Conservation (phyloP, 371 early-diverging fungal species). For the Catenaria anguillulae region DNA sequence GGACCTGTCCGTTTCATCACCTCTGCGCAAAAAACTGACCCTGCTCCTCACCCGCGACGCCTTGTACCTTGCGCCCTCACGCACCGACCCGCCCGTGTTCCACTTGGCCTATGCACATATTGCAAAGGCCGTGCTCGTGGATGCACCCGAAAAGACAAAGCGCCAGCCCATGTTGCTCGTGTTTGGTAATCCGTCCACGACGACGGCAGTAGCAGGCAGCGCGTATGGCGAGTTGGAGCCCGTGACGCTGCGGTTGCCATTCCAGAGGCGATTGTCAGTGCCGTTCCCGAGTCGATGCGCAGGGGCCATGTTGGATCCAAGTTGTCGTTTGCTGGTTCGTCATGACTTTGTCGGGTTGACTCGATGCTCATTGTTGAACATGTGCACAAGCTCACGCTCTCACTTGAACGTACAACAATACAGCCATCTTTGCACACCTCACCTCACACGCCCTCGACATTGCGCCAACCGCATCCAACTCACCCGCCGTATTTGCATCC, state of each 20-base stretch:
- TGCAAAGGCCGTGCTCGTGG: neutral
- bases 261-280: neutral
- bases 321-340: neutral
- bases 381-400: too few relatives aligned
- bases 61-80: neutral
- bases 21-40: neutral
- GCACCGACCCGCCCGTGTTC: neutral
- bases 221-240: neutral
- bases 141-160: neutral
- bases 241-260: neutral
- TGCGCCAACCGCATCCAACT: too few relatives aligned
- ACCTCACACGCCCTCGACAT: neutral
- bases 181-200: neutral
- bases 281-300: neutral
- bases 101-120: neutral
- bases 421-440: neutral
- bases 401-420: neutral
- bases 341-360: neutral
- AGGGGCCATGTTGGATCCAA: too few relatives aligned
- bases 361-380: neutral
- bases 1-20: neutral
- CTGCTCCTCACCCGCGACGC: neutral
- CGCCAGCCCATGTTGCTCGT: neutral
- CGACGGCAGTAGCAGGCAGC: neutral
- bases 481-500: neutral